Evolutionary conservation across 805 yeast species (phyloP).

Genomic region (Kregervanrija fluxuum): DNA sequence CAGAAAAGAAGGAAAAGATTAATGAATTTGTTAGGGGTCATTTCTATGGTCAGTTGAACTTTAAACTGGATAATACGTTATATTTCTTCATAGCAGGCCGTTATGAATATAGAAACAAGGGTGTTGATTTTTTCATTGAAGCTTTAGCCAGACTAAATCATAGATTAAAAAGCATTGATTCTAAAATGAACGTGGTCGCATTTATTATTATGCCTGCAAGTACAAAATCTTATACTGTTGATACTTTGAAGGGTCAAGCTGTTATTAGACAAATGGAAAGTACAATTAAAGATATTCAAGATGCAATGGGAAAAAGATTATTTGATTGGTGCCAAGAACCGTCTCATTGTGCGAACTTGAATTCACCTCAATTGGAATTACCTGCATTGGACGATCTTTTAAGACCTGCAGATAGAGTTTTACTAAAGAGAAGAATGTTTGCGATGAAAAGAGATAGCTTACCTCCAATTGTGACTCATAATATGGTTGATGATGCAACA

Average conservation of each 20-base stretch:
- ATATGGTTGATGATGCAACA: slow-evolving; percentile 84
- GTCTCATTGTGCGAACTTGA: slow-evolving; percentile 30
- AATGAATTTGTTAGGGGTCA: slow-evolving; percentile 95
- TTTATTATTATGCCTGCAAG: slow-evolving; percentile 97
- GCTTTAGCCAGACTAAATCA: slow-evolving; percentile 88
- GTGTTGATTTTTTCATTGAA: slow-evolving; percentile 93
- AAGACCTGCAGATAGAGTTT: slow-evolving; percentile 79
- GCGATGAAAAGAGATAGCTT: slow-evolving; percentile 83
- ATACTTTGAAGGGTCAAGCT: slow-evolving; percentile 93
- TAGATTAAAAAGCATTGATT: slow-evolving; percentile 68
- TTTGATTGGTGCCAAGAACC: slow-evolving; percentile 73
- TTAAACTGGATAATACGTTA: slow-evolving; percentile 86
- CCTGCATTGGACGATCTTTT: slow-evolving; percentile 75
- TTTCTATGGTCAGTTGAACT: slow-evolving; percentile 93
- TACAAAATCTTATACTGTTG: slow-evolving; percentile 90
- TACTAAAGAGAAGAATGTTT: slow-evolving; percentile 84
- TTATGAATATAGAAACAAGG: slow-evolving; percentile 93
- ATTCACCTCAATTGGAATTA: slow-evolving; percentile 41
- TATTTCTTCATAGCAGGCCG: slow-evolving; percentile 97
- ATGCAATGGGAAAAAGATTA: slow-evolving; percentile 75
- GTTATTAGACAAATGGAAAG: slow-evolving; percentile 85
- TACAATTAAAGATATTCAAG: slow-evolving; percentile 83
- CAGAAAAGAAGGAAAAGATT: slow-evolving; percentile 82
- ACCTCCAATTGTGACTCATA: slow-evolving; percentile 96
- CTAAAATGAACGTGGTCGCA: slow-evolving; percentile 91